phyloP scores from a whole-genome alignment of 2,329 filamentous ascomycete genomes.

The Cladophialophora psammophila region DNA sequence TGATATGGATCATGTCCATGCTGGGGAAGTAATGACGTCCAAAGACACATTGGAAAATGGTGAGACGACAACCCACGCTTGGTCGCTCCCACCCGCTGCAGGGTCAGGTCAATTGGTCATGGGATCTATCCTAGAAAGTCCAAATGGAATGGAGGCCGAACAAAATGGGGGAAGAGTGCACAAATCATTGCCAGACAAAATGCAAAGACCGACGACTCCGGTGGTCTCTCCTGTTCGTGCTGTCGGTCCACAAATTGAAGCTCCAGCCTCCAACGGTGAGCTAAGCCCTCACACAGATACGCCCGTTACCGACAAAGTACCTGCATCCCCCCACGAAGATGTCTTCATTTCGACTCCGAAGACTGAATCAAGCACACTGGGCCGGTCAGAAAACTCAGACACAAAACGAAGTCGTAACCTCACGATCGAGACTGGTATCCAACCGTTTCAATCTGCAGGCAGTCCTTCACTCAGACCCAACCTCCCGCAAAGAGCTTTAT shows the following conservation, averaged over 20 bases:
- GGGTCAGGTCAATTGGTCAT: background rate
- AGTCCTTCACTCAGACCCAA: constrained; percentile 25
- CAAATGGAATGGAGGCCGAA: background rate
- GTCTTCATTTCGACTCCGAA: constrained; percentile 30
- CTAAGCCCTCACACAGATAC: background rate
- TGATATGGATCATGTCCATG: background rate
- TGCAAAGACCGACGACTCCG: constrained; percentile 62
- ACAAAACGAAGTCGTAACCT: constrained; percentile 31
- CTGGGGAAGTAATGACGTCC: background rate
- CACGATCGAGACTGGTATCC: constrained; percentile 33
- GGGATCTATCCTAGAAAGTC: background rate
- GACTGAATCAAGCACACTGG: constrained; percentile 39
- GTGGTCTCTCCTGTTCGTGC: constrained; percentile 60
- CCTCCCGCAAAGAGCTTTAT: constrained; percentile 24
- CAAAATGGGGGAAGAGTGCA: constrained; percentile 48
- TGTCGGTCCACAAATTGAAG: constrained; percentile 46
- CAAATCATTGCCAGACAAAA: constrained; percentile 62
- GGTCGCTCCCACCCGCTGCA: background rate
- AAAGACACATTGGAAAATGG: background rate
- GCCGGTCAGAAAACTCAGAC: constrained; percentile 39
- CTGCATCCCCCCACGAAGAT: constrained; percentile 27
- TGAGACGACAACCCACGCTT: background rate
- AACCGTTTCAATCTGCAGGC: constrained; percentile 13
- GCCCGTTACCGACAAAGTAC: background rate
- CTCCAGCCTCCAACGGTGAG: constrained; percentile 36